Evolutionary conservation across 306 rosid species (phyloP), one percentile per base, ranked within the genome.

Genomic region (Casuarina glauca): DNA sequence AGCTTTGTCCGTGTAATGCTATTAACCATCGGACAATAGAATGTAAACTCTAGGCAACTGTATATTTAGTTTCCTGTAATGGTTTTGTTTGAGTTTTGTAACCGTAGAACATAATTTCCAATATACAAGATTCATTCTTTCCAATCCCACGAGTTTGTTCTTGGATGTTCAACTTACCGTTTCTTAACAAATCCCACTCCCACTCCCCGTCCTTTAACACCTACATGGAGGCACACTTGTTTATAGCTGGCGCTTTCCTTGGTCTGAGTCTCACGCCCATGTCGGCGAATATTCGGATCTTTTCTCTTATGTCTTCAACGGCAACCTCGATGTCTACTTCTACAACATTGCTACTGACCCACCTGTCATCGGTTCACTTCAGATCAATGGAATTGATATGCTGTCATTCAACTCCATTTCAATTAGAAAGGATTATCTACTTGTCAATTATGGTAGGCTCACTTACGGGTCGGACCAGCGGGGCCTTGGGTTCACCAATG

Each of bases 291-390:
- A 95, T 84, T 88, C 98, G 2, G 98, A 92, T 86, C 91, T 95
- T 76, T 82, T 91, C 67, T 91, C 81, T 0, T 83, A 58, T 42
- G 63, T 92, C 67, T 46, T 70, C 35, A 84, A 89, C 74, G 84
- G 88, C 9, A 79, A 89, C 46, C 92, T 91, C 12, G 90, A 90
- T 36, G 53, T 95, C 4, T 95, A 97, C 79, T 92, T 95, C 82
- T 95, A 95, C 88, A 83, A 97, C 82, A 83, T 95, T 51, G 91
- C 97, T 51, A 95, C 98, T 1, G 98, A 95, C 62, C 88, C 98
- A 36, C 98, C 98, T 1, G 93, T 92, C 0, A 58, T 95, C 39
- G 93, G 97, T 2, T 89, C 97, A 0, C 83, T 95, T 0, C 93
- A 95, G 85, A 81, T 95, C 68, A 57, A 88, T 3, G 86, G 82